Conservation (phyloP, 2,329 filamentous ascomycete species). For the Pseudogymnoascus sp. region DNA sequence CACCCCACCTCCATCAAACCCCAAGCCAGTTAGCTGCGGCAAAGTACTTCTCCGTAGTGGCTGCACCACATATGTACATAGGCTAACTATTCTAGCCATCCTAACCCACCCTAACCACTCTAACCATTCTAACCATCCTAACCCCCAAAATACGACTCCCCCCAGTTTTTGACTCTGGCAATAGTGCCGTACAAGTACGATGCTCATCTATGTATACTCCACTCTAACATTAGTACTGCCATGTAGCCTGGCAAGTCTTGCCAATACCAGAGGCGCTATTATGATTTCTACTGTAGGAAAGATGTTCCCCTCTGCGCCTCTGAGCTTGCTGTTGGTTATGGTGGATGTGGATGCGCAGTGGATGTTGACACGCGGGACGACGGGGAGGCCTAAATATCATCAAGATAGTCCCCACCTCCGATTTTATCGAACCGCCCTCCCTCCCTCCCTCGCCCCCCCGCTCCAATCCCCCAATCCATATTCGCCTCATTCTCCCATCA, state of each 20-base stretch:
- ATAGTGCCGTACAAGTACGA: background rate
- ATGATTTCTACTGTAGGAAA: background rate
- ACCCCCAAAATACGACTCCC: background rate
- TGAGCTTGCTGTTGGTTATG: background rate
- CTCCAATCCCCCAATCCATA: background rate
- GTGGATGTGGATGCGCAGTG: background rate
- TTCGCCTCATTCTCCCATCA: background rate
- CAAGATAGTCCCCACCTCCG: slow-evolving; percentile 1
- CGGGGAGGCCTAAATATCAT: slow-evolving; percentile 4
- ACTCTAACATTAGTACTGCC: background rate
- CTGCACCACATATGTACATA: slow-evolving; percentile 1
- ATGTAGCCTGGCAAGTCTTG: background rate
- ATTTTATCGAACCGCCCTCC: background rate
- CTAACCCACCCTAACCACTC: background rate
- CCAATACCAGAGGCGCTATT: slow-evolving; percentile 2
- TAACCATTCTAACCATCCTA: background rate
- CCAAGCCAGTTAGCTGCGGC: background rate
- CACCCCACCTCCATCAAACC: background rate
- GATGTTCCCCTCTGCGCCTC: background rate
- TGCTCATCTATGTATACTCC: background rate
- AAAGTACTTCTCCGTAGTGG: background rate
- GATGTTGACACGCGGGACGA: slow-evolving; percentile 4
- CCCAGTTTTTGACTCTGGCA: background rate
- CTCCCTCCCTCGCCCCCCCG: background rate
- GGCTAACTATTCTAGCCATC: background rate